These are phyloP conservation scores for Hymenoscyphus salicellus DNA, from an alignment of 2,329 filamentous ascomycete genomes.

Conservation along the genomic window DNA sequence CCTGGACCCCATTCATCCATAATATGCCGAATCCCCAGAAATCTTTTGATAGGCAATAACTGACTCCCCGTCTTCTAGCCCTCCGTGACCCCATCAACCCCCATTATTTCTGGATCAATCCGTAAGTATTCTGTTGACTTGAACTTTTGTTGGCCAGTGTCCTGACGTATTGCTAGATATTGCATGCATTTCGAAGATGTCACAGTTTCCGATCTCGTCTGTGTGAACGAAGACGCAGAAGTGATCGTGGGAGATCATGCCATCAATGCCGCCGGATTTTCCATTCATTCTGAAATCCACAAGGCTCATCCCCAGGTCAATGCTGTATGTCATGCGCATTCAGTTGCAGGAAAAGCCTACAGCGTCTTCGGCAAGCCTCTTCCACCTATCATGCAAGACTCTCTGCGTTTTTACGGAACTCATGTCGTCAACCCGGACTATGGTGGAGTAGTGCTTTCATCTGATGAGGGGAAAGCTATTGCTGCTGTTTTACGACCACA, in stretches of 20 bases:
- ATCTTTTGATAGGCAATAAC: too few species aligned
- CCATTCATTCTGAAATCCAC: constrained; percentile 19
- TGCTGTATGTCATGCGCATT: constrained; percentile 19
- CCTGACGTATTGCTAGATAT: neutral
- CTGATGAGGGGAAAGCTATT: constrained; percentile 45
- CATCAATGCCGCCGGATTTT: constrained; percentile 38
- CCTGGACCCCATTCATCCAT: too few species aligned
- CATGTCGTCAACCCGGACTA: constrained; percentile 41
- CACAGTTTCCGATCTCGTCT: constrained; percentile 46
- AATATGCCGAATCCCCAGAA: too few species aligned
- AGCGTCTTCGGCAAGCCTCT: constrained; percentile 17
- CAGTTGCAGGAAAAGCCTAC: constrained; percentile 17
- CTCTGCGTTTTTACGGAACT: constrained; percentile 40
- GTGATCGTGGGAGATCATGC: constrained; percentile 25
- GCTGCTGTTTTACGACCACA: constrained; percentile 38
- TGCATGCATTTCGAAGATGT: constrained; percentile 29
- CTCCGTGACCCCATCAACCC: constrained; percentile 28
- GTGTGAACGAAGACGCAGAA: constrained; percentile 42
- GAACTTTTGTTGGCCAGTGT: constrained; percentile 64
- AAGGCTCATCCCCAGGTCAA: constrained; percentile 17
- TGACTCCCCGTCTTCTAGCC: constrained; percentile 19
- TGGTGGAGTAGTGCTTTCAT: constrained; percentile 45
- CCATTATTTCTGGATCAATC: constrained; percentile 24
- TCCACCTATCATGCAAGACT: constrained; percentile 24
- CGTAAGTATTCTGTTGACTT: constrained; percentile 49